Evolutionary conservation across 169 alveolate genomes (phyloP).

Genomic region (Babesia divergens): DNA sequence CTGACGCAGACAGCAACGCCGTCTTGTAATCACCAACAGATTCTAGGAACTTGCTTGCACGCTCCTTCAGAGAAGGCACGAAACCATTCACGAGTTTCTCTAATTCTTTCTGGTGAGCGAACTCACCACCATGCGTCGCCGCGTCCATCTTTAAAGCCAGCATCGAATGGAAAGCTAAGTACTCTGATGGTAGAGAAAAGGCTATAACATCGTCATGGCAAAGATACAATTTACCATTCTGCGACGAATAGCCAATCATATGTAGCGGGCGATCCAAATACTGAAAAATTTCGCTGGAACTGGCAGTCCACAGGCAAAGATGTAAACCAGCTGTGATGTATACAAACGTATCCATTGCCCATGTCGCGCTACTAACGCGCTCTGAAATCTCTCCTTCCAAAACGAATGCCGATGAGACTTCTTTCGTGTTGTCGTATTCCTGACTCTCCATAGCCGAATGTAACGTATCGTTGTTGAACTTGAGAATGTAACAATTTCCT

Average conservation of each 20-base stretch:
- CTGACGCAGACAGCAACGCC: conserved; percentile 86
- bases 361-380: conserved; percentile 77
- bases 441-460: neutral
- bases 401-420: conserved; percentile 61
- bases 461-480: conserved; percentile 34
- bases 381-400: conserved; percentile 70
- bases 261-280: conserved; percentile 76
- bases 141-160: conserved; percentile 13
- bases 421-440: conserved; percentile 19
- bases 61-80: conserved; percentile 72
- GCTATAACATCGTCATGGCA: conserved; percentile 71
- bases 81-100: conserved; percentile 68
- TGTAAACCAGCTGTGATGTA: conserved; percentile 75
- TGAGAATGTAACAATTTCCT: conserved; percentile 64
- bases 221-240: conserved; percentile 71
- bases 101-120: conserved; percentile 65
- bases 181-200: conserved; percentile 65
- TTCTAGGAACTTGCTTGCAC: conserved; percentile 88
- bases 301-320: conserved; percentile 75
- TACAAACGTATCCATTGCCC: conserved; percentile 81
- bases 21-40: conserved; percentile 83
- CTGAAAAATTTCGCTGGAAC: conserved; percentile 74
- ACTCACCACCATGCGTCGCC: neutral
- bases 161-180: conserved; percentile 68
- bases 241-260: conserved; percentile 78